Evolutionary conservation across 495 filamentous ascomycete genomes (phyloP), one percentile per base, ranked within the genome.

Genomic region (Copromyces sp.): DNA sequence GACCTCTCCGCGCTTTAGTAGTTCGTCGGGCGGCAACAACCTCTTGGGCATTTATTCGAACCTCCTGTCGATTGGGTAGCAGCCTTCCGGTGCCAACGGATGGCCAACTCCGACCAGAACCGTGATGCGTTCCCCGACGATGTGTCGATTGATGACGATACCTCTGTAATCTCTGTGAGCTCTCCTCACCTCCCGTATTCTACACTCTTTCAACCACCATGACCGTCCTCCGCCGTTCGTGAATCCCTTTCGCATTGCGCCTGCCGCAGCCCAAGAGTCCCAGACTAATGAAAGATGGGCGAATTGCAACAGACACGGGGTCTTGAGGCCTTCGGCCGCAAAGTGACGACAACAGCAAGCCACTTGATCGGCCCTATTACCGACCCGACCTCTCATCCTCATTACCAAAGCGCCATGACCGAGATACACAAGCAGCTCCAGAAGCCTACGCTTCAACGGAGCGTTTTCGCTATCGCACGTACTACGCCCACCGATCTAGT

Each of bases 331-430:
- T 97, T 99, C 82, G 89, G 93, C 70, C 89, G 94, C 76, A 99
- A 97, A 83, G 94, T 99, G 72, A 94, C 94, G 37, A 93, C 93
- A 32, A 98, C 95, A 20, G 96, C 95, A 47, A 91, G 89, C 78
- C 94, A 96, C 79, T 85, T 99, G 74, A 94, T 97, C 70, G 90
- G 88, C 69, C 90, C 91, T 38, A 77, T 88, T 44, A 82, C 87
- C 71, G 93, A 95, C 75, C 80, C 86, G 20, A 82, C 81, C 68
- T 81, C 86, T 29, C 88, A 88, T 80, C 81, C 85, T 41, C 89
- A 89, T 76, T 98, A 97, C 81, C 90, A 94, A 74, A 88, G 86
- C 84, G 95, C 95, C 76, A 91, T 99, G 89, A 89, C 84, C 77
- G 93, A 94, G 79, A 87, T 99, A 44, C 93, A 97, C 74, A 93